Evolutionary conservation across 257 asterid species (phyloP).

Genomic region (Plantago ovata): DNA sequence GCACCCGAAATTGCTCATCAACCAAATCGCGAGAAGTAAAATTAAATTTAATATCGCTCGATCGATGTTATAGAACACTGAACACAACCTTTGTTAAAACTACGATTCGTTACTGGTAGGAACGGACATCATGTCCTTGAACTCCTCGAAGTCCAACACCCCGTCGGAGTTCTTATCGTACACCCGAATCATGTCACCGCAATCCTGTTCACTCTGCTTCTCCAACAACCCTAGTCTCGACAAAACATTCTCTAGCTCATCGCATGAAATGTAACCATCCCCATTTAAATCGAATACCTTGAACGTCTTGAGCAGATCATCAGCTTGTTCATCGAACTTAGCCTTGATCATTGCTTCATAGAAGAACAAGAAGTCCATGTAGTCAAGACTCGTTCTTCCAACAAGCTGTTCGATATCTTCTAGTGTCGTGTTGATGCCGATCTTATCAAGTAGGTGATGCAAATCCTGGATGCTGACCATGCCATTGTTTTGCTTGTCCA

Average conservation of each 20-base stretch:
- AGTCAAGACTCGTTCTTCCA: constrained; percentile 31
- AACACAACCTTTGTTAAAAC: too few relatives aligned
- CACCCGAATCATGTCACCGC: constrained; percentile 47
- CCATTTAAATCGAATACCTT: constrained; percentile 43
- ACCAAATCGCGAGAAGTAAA: too few relatives aligned
- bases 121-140: constrained; percentile 61
- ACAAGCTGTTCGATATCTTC: constrained; percentile 46
- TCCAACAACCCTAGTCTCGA: constrained; percentile 39
- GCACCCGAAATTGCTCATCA: too few relatives aligned
- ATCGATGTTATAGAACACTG: too few relatives aligned
- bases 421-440: constrained; percentile 23
- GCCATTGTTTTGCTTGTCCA: constrained; percentile 44
- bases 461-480: constrained; percentile 40
- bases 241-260: constrained; percentile 40
- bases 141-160: constrained; percentile 62
- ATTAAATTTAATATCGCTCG: too few relatives aligned
- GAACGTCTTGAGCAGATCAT: constrained; percentile 38
- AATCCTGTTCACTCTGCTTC: constrained; percentile 33
- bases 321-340: constrained; percentile 8
- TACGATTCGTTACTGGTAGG: constrained; percentile 22
- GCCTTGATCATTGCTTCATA: constrained; percentile 30
- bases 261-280: constrained; percentile 56
- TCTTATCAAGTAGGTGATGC: constrained; percentile 22
- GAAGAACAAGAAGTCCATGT: constrained; percentile 41
- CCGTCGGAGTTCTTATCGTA: constrained; percentile 68